Conservation (phyloP, 2,329 filamentous ascomycete species). For the Penicillium sp. region DNA sequence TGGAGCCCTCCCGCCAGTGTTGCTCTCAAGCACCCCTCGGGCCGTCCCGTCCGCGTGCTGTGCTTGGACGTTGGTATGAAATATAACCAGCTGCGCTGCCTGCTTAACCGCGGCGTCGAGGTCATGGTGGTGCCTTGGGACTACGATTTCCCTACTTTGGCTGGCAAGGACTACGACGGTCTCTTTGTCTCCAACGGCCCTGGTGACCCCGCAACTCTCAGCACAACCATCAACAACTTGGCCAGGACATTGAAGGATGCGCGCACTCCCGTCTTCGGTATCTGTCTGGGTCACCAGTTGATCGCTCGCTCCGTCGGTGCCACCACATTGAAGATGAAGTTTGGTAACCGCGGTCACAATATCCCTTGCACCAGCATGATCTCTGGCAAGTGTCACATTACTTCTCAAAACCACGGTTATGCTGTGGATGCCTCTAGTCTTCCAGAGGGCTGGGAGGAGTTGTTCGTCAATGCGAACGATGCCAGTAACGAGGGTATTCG, state of each 20-base stretch:
- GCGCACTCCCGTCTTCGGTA: constrained; percentile 85
- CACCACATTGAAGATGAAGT: constrained; percentile 92
- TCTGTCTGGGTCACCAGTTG: constrained; percentile 91
- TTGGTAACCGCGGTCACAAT: constrained; percentile 97
- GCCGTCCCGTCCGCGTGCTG: constrained; percentile 76
- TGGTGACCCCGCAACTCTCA: constrained; percentile 84
- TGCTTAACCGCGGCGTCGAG: constrained; percentile 85
- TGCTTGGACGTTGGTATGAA: constrained; percentile 97
- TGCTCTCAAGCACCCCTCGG: constrained; percentile 79
- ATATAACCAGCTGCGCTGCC: constrained; percentile 93
- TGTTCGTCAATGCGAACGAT: constrained; percentile 98
- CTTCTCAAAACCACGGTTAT: constrained; percentile 96
- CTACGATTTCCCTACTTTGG: constrained; percentile 74
- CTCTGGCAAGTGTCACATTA: constrained; percentile 96
- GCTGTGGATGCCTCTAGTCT: constrained; percentile 79
- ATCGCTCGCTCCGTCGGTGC: constrained; percentile 84
- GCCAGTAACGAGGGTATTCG: constrained; percentile 97
- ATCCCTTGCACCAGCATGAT: constrained; percentile 96
- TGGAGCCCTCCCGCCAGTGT: constrained; percentile 64
- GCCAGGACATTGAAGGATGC: constrained; percentile 68
- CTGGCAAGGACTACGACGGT: constrained; percentile 83
- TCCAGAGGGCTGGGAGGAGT: constrained; percentile 75
- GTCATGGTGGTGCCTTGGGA: constrained; percentile 95
- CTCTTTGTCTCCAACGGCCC: constrained; percentile 98
- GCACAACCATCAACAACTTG: constrained; percentile 72